phyloP scores from a whole-genome alignment of 202 grass and related monocot species.

The Hordeum pubiflorum region DNA sequence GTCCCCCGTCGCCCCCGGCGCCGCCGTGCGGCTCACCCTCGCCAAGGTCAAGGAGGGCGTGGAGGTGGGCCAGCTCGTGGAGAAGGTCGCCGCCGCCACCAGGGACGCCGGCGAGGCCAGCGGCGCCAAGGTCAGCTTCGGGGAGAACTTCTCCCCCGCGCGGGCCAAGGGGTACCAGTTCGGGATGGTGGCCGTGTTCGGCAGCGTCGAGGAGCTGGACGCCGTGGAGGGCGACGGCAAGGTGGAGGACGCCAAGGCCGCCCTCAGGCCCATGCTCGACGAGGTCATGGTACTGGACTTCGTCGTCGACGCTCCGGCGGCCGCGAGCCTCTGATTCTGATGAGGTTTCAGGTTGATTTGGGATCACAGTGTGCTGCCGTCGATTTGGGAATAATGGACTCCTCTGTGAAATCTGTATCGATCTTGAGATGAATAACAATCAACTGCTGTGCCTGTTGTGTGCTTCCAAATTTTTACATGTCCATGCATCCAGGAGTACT shows the following conservation, averaged over 20 bases:
- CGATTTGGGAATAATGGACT: slow-evolving; percentile 14
- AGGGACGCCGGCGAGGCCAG: slow-evolving; percentile 23
- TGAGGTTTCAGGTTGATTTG: neutral
- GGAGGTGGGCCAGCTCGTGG: slow-evolving; percentile 30
- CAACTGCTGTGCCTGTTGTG: too few species aligned
- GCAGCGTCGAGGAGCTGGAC: slow-evolving; percentile 55
- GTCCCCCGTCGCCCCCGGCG: slow-evolving; percentile 32
- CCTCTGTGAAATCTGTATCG: neutral
- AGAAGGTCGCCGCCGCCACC: slow-evolving; percentile 26
- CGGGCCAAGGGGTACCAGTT: slow-evolving; percentile 79
- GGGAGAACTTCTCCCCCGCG: slow-evolving; percentile 82
- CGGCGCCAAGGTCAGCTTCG: slow-evolving; percentile 55
- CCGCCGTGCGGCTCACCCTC: slow-evolving; percentile 65
- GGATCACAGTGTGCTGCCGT: neutral
- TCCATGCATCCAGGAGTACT: neutral
- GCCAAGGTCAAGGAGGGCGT: slow-evolving; percentile 60
- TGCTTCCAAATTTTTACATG: neutral
- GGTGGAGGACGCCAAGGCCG: slow-evolving; percentile 63
- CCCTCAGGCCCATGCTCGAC: slow-evolving; percentile 61
- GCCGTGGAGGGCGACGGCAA: slow-evolving; percentile 56
- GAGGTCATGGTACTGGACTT: slow-evolving; percentile 78
- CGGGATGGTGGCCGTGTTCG: slow-evolving; percentile 73
- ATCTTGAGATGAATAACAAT: neutral
- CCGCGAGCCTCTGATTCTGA: slow-evolving; percentile 50
- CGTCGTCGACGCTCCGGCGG: slow-evolving; percentile 28